Evolutionary conservation across 2,329 filamentous ascomycete species (phyloP).

Genomic region (Chaetoscypha palmicola): DNA sequence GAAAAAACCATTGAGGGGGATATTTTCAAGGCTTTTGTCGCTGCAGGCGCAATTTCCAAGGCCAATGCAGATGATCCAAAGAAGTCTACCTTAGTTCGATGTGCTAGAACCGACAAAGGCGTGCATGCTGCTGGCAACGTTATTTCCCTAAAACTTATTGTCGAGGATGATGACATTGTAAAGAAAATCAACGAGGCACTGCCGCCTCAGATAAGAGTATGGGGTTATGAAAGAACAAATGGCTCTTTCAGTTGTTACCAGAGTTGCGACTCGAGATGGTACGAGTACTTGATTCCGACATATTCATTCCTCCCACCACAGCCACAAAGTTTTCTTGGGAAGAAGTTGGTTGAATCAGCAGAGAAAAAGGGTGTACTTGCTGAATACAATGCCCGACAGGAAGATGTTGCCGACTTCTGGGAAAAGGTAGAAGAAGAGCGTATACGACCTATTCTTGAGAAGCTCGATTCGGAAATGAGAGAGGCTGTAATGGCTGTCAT

Average conservation of each 20-base stretch:
- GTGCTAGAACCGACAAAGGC: constrained; percentile 93
- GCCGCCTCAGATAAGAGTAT: constrained; percentile 84
- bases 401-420: constrained; percentile 79
- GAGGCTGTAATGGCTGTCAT: constrained; percentile 57
- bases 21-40: constrained; percentile 84
- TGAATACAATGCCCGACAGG: constrained; percentile 60
- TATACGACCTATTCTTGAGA: constrained; percentile 62
- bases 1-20: constrained; percentile 96
- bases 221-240: constrained; percentile 85
- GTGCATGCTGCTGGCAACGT: constrained; percentile 95
- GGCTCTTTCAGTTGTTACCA: constrained; percentile 94
- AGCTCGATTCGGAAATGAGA: constrained; percentile 56
- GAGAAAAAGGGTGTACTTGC: constrained; percentile 67
- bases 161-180: constrained; percentile 82
- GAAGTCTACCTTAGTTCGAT: constrained; percentile 89
- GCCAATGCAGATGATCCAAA: constrained; percentile 95
- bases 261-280: constrained; percentile 89
- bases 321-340: constrained; percentile 76
- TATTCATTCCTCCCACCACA: constrained; percentile 91
- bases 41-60: constrained; percentile 89
- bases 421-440: constrained; percentile 70
- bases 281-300: constrained; percentile 93
- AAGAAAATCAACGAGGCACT: constrained; percentile 85
- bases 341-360: constrained; percentile 71
- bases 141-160: constrained; percentile 89